Evolutionary conservation across 768 basidiomycete genomes (phyloP), one percentile per base, ranked within the genome.

Genomic region (Trametes villosa): DNA sequence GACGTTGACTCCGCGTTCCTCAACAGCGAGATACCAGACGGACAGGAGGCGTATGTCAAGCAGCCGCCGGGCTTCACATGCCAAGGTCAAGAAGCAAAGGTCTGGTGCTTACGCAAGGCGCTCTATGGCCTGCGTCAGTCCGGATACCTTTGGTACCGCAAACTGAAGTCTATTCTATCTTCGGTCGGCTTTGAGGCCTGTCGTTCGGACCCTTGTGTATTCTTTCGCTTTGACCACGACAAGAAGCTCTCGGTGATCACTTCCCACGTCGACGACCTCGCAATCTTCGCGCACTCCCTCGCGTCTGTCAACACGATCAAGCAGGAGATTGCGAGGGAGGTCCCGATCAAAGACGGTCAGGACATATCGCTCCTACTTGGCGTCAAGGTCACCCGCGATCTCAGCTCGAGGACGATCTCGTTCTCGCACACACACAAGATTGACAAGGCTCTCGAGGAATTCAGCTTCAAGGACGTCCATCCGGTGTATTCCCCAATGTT

Each of bases 201-300:
- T 12, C 45, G 45, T 2, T 34, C 55, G 3, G 67, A 68, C 45
- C 66, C 65, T 20, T 64, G 66, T 17, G 70, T 71, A 20, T 69
- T 72, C 58, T 65, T 60, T 50, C 40, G 51, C 1, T 47, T 34
- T 20, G 31, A 47, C 1, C 53, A 15, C 13, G 30, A n/a, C 1
- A 11, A 18, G 33, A 30, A 34, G n/a, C n/a, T 64, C 47, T 40
- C 52, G 29, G 60, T 72, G 33, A 48, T 70, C 48, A 50, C 61
- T 52, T 59, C 67, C 27, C 72, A 70, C 17, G 72, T 80, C 1
- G 74, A 80, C 57, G 75, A 80, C 65, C 69, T 74, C 50, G 62
- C 73, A 0, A 65, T 74, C 9, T 56, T 74, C 13, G 67, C 71
- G 2, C 58, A 68, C 9, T 36, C 61, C 8, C 29, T 30, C 4